Base-by-base conservation (phyloP, 1,284 basidiomycete genomes). In the Violaceomyces palustris region DNA sequence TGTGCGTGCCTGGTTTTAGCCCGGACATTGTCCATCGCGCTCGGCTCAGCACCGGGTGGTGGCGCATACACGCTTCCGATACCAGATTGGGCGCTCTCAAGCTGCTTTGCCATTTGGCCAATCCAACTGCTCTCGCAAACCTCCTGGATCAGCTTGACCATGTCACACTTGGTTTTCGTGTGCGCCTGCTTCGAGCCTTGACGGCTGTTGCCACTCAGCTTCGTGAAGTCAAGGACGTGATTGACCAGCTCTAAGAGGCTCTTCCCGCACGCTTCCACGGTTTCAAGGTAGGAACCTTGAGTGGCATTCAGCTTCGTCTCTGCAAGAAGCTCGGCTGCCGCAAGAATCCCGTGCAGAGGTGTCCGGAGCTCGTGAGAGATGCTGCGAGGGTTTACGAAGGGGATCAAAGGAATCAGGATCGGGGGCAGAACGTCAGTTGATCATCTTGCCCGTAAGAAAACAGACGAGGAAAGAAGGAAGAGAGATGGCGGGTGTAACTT, bases 41-140 rank as follows among this genome's bases (percentile, higher is more conserved):
- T n/a, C 14, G 19, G n/a, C 1, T 26, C 32, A 27, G 17, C 36
- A 6, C 29, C 39, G 14, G 30, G 41, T 1, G 75, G 73, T 3
- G 88, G 88, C 3, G 90, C 88, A 75, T 96, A 96, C 23, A 92
- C 85, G 61, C 86, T 90, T 18, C 92, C 92, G 52, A 94, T 90
- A 50, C 85, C 88, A 19, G 58, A 53, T 15, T 57, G 33, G 21
- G 54, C 39, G 32, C 40, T 62, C 26, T 67, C 64, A 22, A 75
- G 83, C 83, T 54, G 83, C 80, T 53, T 79, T 3, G 90, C 90
- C 34, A 87, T 83, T 68, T 90, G 85, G 6, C 92, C 91, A 35
- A 96, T 87, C 87, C 87, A 94, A 61, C 88, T 92, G 19, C 90
- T 89, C 67, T 96, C 91, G 22, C 92, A 85, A 1, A 90, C 91